These are phyloP conservation scores for Brasenia schreberi DNA, from an alignment of 164 flowering plant species.

Conservation along the genomic window DNA sequence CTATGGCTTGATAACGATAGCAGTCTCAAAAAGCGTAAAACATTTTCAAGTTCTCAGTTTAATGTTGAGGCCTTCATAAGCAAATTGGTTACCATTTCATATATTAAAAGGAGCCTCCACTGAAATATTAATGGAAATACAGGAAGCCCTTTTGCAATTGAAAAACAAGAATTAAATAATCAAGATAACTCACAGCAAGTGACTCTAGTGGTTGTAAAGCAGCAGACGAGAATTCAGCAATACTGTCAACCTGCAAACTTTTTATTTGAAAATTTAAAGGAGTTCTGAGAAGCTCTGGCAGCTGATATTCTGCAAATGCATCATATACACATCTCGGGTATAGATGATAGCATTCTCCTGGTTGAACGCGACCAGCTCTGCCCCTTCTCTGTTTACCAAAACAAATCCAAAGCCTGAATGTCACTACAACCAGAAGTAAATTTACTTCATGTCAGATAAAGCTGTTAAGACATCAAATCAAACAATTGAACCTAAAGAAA, in stretches of 20 bases:
- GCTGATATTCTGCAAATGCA: constrained; percentile 97
- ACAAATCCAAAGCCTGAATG: background rate
- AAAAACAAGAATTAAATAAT: background rate
- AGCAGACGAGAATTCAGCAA: constrained; percentile 84
- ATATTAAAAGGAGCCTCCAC: background rate
- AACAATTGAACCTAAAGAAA: too few relatives aligned
- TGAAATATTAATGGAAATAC: too few relatives aligned
- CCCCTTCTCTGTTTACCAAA: constrained; percentile 74
- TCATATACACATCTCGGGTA: constrained; percentile 92
- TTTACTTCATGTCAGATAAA: too few relatives aligned
- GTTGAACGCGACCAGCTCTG: constrained; percentile 98
- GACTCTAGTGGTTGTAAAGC: constrained; percentile 96
- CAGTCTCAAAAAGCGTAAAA: too few relatives aligned
- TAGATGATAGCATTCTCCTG: constrained; percentile 96
- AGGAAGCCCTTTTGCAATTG: background rate
- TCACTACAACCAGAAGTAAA: too few relatives aligned
- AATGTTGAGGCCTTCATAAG: background rate
- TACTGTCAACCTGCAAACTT: constrained; percentile 77
- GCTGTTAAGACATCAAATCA: too few relatives aligned
- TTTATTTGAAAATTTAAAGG: constrained; percentile 99
- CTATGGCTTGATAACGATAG: too few relatives aligned
- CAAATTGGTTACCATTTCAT: background rate
- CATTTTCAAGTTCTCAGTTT: background rate
- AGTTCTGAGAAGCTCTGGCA: constrained; percentile 95
- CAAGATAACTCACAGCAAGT: constrained; percentile 57